phyloP scores from a whole-genome alignment of 2,329 filamentous ascomycete genomes.

The Beauveria scarabaeidicola region DNA sequence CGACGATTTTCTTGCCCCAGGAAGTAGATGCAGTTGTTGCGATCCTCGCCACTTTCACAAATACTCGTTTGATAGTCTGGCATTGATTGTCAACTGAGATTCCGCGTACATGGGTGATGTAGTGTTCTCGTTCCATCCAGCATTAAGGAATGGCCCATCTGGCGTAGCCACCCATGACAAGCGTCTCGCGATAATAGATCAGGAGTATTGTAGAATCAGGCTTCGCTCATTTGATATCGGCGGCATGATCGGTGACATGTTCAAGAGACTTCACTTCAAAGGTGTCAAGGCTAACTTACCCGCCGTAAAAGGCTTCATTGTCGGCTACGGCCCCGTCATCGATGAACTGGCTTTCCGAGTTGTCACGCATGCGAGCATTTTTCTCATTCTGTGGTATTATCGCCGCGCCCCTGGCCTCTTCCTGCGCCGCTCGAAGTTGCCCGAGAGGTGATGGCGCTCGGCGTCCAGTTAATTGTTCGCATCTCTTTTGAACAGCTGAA shows the following conservation, averaged over 20 bases:
- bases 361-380: background rate
- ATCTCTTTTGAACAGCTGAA: background rate
- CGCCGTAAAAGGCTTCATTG: background rate
- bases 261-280: constrained; percentile 2
- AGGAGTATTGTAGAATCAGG: background rate
- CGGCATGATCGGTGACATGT: constrained; percentile 5
- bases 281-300: background rate
- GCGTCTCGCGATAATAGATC: constrained; percentile 2
- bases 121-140: background rate
- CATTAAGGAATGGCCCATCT: background rate
- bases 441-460: background rate
- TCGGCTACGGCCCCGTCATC: background rate
- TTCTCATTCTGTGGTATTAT: background rate
- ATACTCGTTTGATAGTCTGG: background rate
- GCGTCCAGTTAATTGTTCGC: constrained; percentile 1
- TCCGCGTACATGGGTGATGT: background rate
- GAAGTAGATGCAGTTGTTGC: background rate
- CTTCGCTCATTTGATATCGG: constrained; percentile 1
- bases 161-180: background rate
- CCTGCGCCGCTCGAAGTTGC: constrained; percentile 1
- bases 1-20: background rate
- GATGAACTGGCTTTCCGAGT: background rate
- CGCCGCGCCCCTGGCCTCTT: background rate
- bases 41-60: no score
- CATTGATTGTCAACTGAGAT: background rate